phyloP scores from a whole-genome alignment of 345 rosid genomes.

The Linum lewisii region DNA sequence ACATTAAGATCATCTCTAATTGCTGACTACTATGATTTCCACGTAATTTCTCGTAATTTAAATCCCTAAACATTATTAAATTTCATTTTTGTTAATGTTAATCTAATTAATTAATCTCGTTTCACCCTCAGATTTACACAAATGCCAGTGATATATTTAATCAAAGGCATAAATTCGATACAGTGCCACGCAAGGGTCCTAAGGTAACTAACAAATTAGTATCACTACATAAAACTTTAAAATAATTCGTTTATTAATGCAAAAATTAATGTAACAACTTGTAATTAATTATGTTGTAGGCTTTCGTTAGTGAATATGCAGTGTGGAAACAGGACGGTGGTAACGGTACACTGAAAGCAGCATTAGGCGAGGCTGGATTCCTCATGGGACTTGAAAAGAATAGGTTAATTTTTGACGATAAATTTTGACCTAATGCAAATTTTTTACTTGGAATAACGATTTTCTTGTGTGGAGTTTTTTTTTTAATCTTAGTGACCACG shows the following conservation, averaged over 20 bases:
- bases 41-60: not conserved
- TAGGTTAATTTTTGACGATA: not conserved
- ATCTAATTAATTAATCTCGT: not conserved
- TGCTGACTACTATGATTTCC: slow-evolving; percentile 7
- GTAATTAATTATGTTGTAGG: not conserved
- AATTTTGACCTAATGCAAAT: not conserved
- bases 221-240: not conserved
- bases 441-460: not conserved
- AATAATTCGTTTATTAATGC: not conserved
- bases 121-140: not conserved
- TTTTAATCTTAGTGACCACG: not conserved
- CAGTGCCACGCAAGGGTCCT: not conserved
- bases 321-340: not conserved
- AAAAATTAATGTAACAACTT: too few relatives aligned
- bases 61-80: not conserved
- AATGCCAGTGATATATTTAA: not conserved
- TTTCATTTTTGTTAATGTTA: not conserved
- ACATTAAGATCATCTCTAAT: not conserved
- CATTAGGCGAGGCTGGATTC: not conserved
- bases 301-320: not conserved
- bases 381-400: slow-evolving; percentile 1
- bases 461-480: not conserved
- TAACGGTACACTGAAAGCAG: not conserved
- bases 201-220: not conserved
- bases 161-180: not conserved